Evolutionary conservation across 192 early-diverging fungal genomes (phyloP).

Genomic region (Helicostylum pulchrum): DNA sequence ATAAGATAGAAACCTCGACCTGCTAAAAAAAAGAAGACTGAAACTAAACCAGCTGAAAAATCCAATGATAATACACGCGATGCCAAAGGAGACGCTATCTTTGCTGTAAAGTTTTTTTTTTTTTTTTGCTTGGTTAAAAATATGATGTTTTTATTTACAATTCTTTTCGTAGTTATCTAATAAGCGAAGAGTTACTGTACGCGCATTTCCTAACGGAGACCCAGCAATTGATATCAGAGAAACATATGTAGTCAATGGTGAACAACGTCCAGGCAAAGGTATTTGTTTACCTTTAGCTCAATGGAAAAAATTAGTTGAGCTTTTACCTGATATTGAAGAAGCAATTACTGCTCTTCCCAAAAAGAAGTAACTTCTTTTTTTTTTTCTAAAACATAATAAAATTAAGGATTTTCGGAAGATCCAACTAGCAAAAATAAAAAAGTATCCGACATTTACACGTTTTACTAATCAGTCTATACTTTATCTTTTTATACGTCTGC

Average conservation of each 20-base stretch:
- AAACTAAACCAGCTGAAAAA: too few relatives aligned
- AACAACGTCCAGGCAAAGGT: conserved; percentile 26
- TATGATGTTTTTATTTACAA: too few relatives aligned
- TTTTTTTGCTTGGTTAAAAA: background rate
- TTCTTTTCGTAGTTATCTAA: background rate
- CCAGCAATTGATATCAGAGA: conserved; percentile 24
- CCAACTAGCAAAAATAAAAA: too few relatives aligned
- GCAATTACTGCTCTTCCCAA: conserved; percentile 10
- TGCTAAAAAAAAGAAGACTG: too few relatives aligned
- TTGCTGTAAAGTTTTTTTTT: background rate
- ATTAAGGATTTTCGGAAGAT: too few relatives aligned
- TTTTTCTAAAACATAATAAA: too few relatives aligned
- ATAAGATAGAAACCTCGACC: too few relatives aligned
- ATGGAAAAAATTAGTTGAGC: conserved; percentile 18
- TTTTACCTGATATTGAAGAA: conserved; percentile 22
- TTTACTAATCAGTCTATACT: too few relatives aligned
- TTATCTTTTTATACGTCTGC: too few relatives aligned
- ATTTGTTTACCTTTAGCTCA: conserved; percentile 23
- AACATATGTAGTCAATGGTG: conserved; percentile 12
- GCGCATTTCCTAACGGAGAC: conserved; percentile 20
- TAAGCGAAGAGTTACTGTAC: conserved; percentile 23
- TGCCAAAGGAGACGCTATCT: background rate
- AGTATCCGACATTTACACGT: too few relatives aligned
- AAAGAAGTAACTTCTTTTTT: background rate
- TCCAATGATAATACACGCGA: background rate